phyloP scores from a whole-genome alignment of 495 filamentous ascomycete species.

The Aspergillus ellipticus region DNA sequence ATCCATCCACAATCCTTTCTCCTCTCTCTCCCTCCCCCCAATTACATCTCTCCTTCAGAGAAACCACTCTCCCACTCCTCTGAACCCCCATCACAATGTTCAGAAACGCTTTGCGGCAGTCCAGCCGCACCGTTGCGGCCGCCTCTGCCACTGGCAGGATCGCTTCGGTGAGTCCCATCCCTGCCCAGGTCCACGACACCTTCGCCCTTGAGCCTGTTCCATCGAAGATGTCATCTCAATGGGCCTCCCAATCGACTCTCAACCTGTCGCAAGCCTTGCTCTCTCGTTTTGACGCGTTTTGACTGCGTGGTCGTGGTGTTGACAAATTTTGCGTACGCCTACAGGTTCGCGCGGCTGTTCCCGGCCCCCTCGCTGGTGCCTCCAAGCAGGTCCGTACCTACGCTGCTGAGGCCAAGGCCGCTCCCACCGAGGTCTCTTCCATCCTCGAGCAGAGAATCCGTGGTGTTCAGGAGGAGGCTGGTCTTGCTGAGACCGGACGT shows the following conservation, averaged over 20 bases:
- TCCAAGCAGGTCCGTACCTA: constrained; percentile 82
- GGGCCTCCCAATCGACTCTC: constrained; percentile 29
- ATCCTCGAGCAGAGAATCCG: constrained; percentile 99
- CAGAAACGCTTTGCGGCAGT: constrained; percentile 95
- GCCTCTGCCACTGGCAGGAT: constrained; percentile 86
- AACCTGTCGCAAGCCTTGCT: constrained; percentile 23
- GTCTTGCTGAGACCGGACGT: constrained; percentile 96
- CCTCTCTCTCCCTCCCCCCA: constrained; percentile 46
- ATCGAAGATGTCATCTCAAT: constrained; percentile 43
- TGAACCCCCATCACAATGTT: constrained; percentile 73
- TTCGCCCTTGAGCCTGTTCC: constrained; percentile 24
- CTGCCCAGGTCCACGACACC: constrained; percentile 21
- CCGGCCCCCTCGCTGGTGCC: constrained; percentile 66
- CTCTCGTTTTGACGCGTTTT: constrained; percentile 27
- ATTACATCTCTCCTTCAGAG: constrained; percentile 50
- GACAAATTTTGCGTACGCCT: constrained; percentile 45
- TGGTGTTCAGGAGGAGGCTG: constrained; percentile 93
- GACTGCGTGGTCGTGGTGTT: constrained; percentile 27
- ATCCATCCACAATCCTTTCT: constrained; percentile 48
- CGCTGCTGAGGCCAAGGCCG: constrained; percentile 89
- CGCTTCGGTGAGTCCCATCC: constrained; percentile 76
- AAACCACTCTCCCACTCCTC: constrained; percentile 45
- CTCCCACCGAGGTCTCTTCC: constrained; percentile 96
- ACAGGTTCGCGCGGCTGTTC: constrained; percentile 82
- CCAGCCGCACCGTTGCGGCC: constrained; percentile 87